Conservation (phyloP, 805 yeast genomes). For the Wickerhamiella australiensis region DNA sequence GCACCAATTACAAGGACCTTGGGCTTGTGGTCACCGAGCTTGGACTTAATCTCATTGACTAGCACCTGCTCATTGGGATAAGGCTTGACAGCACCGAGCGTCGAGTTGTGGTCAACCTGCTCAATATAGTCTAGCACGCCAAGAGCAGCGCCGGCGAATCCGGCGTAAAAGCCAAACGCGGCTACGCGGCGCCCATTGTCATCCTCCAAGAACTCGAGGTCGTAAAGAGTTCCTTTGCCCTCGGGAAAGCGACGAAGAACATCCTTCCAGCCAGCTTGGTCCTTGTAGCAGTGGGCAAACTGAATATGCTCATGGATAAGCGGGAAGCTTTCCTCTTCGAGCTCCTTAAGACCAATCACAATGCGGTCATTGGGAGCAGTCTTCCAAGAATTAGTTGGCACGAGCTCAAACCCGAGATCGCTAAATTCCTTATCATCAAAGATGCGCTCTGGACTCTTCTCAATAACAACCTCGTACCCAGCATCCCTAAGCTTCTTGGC, state of each 20-base stretch:
- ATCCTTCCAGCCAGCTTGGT: constrained; percentile 95
- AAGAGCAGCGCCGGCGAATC: constrained; percentile 99
- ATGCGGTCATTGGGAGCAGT: constrained; percentile 82
- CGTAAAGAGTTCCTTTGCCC: constrained; percentile 86
- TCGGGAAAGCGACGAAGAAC: constrained; percentile 79
- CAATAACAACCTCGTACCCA: constrained; percentile 79
- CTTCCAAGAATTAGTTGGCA: constrained; percentile 90
- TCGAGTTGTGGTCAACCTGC: constrained; percentile 54
- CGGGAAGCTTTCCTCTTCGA: constrained; percentile 90
- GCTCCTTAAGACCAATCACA: constrained; percentile 86
- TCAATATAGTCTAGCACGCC: constrained; percentile 92
- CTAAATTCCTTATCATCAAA: constrained; percentile 67
- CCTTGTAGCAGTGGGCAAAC: constrained; percentile 97
- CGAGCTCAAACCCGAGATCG: constrained; percentile 69
- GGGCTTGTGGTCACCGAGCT: constrained; percentile 47
- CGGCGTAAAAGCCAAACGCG: constrained; percentile 98
- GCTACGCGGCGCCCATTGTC: constrained; percentile 97
- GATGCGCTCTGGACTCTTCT: constrained; percentile 72
- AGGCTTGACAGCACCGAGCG: constrained; percentile 70
- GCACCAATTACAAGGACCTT: constrained; percentile 89
- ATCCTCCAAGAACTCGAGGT: constrained; percentile 86
- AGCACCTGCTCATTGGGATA: constrained; percentile 69
- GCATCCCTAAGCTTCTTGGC: constrained; percentile 61
- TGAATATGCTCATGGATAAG: constrained; percentile 92
- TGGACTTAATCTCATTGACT: constrained; percentile 58